Evolutionary conservation across 768 basidiomycete species (phyloP), one percentile per base, ranked within the genome.

Genomic region (Termitomyces sp.): DNA sequence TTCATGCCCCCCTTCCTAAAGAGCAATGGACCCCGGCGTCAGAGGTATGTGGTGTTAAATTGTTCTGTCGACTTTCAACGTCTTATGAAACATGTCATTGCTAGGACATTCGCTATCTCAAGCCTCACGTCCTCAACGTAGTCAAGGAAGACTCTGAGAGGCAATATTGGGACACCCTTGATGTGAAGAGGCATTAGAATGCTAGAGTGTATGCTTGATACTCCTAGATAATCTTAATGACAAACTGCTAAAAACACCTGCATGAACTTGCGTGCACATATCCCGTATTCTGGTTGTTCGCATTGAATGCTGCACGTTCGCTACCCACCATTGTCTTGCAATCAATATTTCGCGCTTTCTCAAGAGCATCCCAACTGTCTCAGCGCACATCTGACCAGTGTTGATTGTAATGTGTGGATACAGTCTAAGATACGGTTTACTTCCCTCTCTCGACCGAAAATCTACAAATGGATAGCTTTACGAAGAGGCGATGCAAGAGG

Each of bases 71-170:
- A 25, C 2, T 16, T 49, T n/a, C n/a, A 34, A 40, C 17, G 34
- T 30, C 25, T 47, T 7, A 58, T 61, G 52, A 55, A 21, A 58
- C 58, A 58, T 56, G 17, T 19, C 14, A 10, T 45, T 27, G 8
- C 23, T 72, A 98, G 96, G 96, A 98, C 70, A 71, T 81, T 60
- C 90, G 94, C 57, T 98, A 97, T 81, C 84, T 98, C 64, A 80
- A 78, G 59, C 88, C 91, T 28, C 82, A 88, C 69, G 83, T 98
- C 40, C 63, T 76, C 58, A 81, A 86, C 42, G 88, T 96, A 59
- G 74, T 75, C 64, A 79, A 78, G 61, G 95, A 98, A 74, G 79
- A 88, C 40, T 70, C 75, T 28, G 96, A 98, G 78, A 82, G 94
- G 64, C 69, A 64, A 34, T 76, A 77, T 56, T 97, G 91, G 91